Evolutionary conservation across 2,329 filamentous ascomycete genomes (phyloP), one percentile per base, ranked within the genome.

Genomic region (Fusarium chlamydosporum): DNA sequence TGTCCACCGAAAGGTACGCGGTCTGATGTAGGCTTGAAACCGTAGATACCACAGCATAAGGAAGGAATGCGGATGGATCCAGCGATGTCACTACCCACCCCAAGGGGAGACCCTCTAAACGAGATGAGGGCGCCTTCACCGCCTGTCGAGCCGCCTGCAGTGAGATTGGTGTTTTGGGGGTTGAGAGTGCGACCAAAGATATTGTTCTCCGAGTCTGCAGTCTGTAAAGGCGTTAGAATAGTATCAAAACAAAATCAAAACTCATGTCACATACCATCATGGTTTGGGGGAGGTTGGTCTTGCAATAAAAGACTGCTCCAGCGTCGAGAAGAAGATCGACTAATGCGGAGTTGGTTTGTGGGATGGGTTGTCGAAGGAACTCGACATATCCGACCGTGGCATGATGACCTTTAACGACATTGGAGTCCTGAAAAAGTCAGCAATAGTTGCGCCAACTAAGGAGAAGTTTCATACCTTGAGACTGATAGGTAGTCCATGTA

Each of bases 281-380:
- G 76, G 86, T 86, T 15, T 88, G 89, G 0, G 85, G 83, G 8
- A 86, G 77, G 62, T 83, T 86, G 6, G 85, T 86, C 76, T 87
- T 77, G 72, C 66, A 72, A 34, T 76, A 77, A 0, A 77, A n/a
- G 12, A 77, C 74, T 5, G 74, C 75, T 12, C 75, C 75, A 1
- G 69, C 67, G 6, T 72, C 70, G 2, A 75, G 51, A 1, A 77
- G 53, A 5, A 76, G 35, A 4, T 76, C 47, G 0, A 76, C 75
- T 3, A 76, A 48, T 0, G 75, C 61, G 7, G 75, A 69, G 29
- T 71, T 74, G 9, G 53, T 46, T 4, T 68, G 56, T 1, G 71
- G 71, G 0, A 62, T 33, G 4, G 72, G 67, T 2, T 67, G 61
- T 7, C 66, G 68, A 6, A 76, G 59, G n/a, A 74, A 76, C 6